phyloP scores from a whole-genome alignment of 768 basidiomycete species.

The Tricholoma sp. region DNA sequence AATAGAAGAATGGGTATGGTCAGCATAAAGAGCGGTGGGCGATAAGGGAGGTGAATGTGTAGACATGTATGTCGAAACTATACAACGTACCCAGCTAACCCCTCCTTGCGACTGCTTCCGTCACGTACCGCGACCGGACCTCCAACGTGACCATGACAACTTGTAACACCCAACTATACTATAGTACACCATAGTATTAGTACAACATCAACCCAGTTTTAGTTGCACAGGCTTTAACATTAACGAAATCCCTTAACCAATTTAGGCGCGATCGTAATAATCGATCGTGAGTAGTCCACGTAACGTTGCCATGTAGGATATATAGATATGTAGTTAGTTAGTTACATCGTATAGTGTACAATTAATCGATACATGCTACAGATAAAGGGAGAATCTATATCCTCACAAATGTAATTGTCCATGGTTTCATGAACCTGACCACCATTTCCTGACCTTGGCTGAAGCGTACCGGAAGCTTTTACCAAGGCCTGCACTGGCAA shows the following conservation, averaged over 20 bases:
- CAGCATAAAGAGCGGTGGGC: constrained; percentile 20
- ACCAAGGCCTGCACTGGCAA: constrained; percentile 73
- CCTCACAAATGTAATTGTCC: neutral
- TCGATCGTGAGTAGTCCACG: neutral
- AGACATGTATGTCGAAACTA: constrained; percentile 10
- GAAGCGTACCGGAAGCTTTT: constrained; percentile 74
- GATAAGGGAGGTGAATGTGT: constrained; percentile 15
- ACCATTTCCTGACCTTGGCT: constrained; percentile 86
- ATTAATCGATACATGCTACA: constrained; percentile 5
- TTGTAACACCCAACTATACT: no score
- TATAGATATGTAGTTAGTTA: neutral
- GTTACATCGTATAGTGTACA: neutral
- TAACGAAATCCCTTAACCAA: no score
- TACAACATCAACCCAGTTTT: no score
- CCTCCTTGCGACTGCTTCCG: no score
- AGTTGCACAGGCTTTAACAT: no score
- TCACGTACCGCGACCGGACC: constrained; percentile 9
- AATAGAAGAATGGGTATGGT: constrained; percentile 5
- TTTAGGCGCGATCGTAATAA: neutral
- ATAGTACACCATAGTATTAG: no score
- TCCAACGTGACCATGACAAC: constrained; percentile 17
- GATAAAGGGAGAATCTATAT: neutral
- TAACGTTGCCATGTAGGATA: neutral
- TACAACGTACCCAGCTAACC: no score
- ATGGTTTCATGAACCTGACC: constrained; percentile 25